Evolutionary conservation across 108 stramenopile species (phyloP), one percentile per base, ranked within the genome.

Genomic region (Schizochytrium sp.): DNA sequence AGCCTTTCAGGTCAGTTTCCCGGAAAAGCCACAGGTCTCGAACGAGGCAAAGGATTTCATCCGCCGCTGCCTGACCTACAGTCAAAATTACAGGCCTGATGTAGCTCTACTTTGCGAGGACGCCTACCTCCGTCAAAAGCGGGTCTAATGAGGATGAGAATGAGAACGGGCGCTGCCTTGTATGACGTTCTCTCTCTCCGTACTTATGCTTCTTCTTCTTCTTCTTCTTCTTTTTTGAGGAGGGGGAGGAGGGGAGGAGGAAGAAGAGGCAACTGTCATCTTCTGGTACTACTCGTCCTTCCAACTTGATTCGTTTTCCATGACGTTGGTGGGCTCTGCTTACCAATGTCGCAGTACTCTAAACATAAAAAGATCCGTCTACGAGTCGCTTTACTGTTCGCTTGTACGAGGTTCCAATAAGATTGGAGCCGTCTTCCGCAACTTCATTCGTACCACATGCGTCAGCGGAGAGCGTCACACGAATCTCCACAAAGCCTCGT

Each of bases 31-130:
- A 6, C 53, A 72, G 0, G 95, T 99, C 3, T 98, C 98, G 5
- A 93, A 95, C 41, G 96, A 95, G 29, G 97, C 94, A 16, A 98
- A 99, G 91, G 95, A 94, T 10, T 99, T 99, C 88, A 96, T 99
- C 53, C 94, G 95, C 16, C 92, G 92, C 48, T 98, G 97, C 87
- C 95, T 99, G 8, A 94, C 95, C 23, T 96, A 97, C 91, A 95
- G 96, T 58, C 97, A 98, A 87, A 91, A 93, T 10, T 91, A 93
- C 57, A 95, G 99, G 16, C 99, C 99, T 8, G 97, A 94, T 72
- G 96, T 99, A 69, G 94, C 89, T 23, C 93, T 96, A 59, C 90
- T 98, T 51, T 98, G 97, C 87, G 90, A 93, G 23, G 92, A 97
- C 88, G 58, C 92, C 0, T 98, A 99, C 89, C 92, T 96, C 23